phyloP scores from a whole-genome alignment of 1,139 yeast genomes.

The Pneumocystis jirovecii region DNA sequence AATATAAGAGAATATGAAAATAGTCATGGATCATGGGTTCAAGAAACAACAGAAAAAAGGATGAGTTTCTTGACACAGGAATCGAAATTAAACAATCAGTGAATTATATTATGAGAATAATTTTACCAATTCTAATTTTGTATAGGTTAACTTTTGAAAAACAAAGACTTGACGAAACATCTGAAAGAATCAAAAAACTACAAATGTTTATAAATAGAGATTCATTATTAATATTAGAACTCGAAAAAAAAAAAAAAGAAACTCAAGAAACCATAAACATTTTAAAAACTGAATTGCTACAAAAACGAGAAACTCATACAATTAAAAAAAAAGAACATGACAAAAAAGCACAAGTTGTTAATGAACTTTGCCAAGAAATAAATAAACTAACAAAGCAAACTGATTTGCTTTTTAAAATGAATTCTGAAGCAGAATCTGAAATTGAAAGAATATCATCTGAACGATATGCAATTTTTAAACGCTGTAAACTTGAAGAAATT shows the following conservation, averaged over 20 bases:
- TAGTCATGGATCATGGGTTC: conserved; percentile 45
- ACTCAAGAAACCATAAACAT: conserved; percentile 30
- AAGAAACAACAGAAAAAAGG: conserved; percentile 50
- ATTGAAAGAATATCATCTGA: conserved; percentile 43
- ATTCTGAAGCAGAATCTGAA: conserved; percentile 36
- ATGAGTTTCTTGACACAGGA: conserved; percentile 47
- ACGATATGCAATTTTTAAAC: conserved; percentile 46
- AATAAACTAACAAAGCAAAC: conserved; percentile 1
- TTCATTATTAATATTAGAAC: conserved; percentile 24
- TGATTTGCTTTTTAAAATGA: conserved; percentile 22
- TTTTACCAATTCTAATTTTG: neutral
- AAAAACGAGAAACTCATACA: conserved; percentile 25
- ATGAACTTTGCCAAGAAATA: conserved; percentile 4
- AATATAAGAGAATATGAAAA: conserved; percentile 51
- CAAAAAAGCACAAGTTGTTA: neutral
- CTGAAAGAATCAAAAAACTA: conserved; percentile 31
- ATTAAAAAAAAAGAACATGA: neutral
- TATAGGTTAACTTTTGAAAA: conserved; percentile 41
- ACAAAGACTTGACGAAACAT: conserved; percentile 39
- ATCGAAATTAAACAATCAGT: conserved; percentile 44
- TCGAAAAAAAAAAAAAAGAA: conserved; percentile 25
- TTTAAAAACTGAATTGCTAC: conserved; percentile 38
- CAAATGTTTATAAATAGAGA: conserved; percentile 25
- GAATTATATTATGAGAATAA: neutral
- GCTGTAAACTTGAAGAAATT: conserved; percentile 61